A percentile compares a stretch with the other conserved stretches of the same genome.
phyloP scores from a whole-genome alignment of 768 basidiomycete species.

The Leccinellum luteum region DNA sequence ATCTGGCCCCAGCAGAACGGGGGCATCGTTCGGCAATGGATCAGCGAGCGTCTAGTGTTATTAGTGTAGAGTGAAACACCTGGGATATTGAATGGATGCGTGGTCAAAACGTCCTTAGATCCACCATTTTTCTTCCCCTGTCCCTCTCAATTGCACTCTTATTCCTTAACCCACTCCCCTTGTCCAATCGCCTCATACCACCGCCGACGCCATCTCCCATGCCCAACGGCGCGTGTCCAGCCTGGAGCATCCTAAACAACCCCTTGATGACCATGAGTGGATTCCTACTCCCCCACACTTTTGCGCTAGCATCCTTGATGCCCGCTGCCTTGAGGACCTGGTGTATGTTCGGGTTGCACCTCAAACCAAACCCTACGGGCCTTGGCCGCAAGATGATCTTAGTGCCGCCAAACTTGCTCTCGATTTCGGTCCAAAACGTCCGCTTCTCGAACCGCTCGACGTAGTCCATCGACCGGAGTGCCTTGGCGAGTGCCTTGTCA shows the following conservation, averaged over 20 bases:
- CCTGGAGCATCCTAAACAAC: slow-evolving; percentile 76
- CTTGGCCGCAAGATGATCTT: slow-evolving; percentile 76
- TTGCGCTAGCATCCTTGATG: slow-evolving; percentile 92
- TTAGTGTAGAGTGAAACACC: background rate
- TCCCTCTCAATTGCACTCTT: slow-evolving; percentile 77
- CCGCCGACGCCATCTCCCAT: slow-evolving; percentile 87
- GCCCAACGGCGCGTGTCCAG: slow-evolving; percentile 73
- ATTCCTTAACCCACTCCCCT: slow-evolving; percentile 69
- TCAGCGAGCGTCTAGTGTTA: background rate
- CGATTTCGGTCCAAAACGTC: slow-evolving; percentile 92
- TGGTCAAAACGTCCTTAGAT: slow-evolving; percentile 50
- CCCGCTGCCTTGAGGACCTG: slow-evolving; percentile 90
- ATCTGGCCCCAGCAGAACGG: background rate
- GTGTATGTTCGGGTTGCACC: slow-evolving; percentile 87
- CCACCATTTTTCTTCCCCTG: slow-evolving; percentile 74
- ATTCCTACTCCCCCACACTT: slow-evolving; percentile 93
- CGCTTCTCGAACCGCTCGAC: slow-evolving; percentile 93
- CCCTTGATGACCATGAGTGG: slow-evolving; percentile 75
- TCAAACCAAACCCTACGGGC: slow-evolving; percentile 88
- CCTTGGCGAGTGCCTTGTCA: slow-evolving; percentile 60
- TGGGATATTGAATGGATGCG: background rate
- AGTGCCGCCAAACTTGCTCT: slow-evolving; percentile 81
- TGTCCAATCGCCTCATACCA: slow-evolving; percentile 63
- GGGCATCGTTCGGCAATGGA: background rate
- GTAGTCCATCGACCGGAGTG: slow-evolving; percentile 85